Evolutionary conservation across 768 basidiomycete species (phyloP).

Genomic region (Tulasnella sp.): DNA sequence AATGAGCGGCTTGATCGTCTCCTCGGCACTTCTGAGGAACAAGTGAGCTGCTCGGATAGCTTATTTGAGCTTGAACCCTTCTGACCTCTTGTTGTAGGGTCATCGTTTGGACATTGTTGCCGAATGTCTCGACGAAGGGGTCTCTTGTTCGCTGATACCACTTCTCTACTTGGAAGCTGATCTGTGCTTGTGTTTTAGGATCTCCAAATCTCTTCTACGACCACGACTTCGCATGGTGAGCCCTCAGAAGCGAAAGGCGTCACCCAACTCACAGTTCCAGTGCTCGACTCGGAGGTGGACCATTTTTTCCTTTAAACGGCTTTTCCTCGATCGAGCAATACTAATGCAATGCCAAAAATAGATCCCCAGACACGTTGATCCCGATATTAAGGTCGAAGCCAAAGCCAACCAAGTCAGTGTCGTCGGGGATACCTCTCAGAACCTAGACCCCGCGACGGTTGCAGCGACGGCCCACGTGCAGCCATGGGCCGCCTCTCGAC

Average conservation of each 20-base stretch:
- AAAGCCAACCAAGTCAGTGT: neutral
- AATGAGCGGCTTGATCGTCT: neutral
- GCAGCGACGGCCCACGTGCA: constrained; percentile 79
- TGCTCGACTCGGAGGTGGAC: neutral
- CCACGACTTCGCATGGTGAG: neutral
- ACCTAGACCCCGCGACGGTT: constrained; percentile 57
- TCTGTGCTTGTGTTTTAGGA: neutral
- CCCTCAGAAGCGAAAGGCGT: no score
- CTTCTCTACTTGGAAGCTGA: neutral
- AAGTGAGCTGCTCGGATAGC: neutral
- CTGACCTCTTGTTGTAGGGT: neutral
- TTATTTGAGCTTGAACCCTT: neutral
- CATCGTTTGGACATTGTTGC: neutral
- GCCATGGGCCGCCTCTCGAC: constrained; percentile 66
- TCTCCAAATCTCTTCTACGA: neutral
- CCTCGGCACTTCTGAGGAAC: neutral
- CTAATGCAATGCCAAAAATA: neutral
- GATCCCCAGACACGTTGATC: no score
- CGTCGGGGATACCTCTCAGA: neutral
- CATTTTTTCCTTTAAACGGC: neutral
- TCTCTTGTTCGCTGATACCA: neutral
- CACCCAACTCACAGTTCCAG: no score
- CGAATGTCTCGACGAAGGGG: neutral
- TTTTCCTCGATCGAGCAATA: neutral
- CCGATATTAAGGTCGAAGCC: neutral